Conservation (phyloP, 352 stramenopile genomes). For the Phytophthora tubulina region DNA sequence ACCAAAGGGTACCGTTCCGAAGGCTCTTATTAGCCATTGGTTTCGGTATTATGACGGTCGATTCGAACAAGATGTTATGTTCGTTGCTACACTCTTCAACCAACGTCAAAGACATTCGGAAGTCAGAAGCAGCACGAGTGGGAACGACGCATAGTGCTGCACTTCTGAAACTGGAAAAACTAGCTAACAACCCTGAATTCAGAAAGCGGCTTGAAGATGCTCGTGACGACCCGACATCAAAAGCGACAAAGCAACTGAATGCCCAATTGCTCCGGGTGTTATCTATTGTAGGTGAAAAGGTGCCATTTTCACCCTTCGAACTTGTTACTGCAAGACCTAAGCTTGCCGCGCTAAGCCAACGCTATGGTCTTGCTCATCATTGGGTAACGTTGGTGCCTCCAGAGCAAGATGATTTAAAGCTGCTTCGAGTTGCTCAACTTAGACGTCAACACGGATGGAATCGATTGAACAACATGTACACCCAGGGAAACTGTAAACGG, state of each 20-base stretch:
- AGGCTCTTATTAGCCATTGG: background rate
- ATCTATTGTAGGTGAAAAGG: background rate
- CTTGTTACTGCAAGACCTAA: background rate
- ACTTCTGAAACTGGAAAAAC: background rate
- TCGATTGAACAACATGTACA: background rate
- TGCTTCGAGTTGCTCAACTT: conserved; percentile 1
- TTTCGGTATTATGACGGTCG: conserved; percentile 6
- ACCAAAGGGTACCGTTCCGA: background rate
- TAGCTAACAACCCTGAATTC: background rate
- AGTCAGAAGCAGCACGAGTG: background rate
- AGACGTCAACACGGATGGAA: background rate
- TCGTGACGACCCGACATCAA: background rate
- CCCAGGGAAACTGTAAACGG: background rate
- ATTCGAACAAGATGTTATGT: background rate
- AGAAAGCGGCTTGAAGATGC: background rate
- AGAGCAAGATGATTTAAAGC: background rate
- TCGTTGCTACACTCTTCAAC: conserved; percentile 11
- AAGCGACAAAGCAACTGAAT: background rate
- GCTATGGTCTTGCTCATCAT: background rate
- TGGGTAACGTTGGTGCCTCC: conserved; percentile 3
- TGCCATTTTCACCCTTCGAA: conserved; percentile 14
- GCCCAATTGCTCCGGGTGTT: conserved; percentile 1
- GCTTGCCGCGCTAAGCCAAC: background rate
- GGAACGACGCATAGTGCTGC: background rate
- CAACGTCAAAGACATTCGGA: background rate